phyloP scores from a whole-genome alignment of 768 basidiomycete species.

The Auricularia sp. region DNA sequence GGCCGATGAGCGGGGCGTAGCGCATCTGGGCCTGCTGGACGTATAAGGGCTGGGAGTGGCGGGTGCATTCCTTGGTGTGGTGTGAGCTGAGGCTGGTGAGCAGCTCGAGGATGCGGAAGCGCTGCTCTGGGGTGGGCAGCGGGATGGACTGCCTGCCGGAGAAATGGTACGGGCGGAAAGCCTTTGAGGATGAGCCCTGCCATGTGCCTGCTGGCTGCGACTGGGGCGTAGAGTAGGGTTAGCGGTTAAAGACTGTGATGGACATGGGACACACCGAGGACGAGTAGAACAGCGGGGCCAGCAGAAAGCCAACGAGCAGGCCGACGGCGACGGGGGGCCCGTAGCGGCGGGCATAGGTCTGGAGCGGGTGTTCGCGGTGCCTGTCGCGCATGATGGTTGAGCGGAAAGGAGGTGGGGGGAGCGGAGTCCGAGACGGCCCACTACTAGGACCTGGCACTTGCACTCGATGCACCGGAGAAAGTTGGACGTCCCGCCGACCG shows the following conservation, averaged over 20 bases:
- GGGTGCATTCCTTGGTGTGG: constrained; percentile 88
- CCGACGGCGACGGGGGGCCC: constrained; percentile 39
- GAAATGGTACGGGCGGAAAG: constrained; percentile 6
- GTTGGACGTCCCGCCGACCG: neutral
- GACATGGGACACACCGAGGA: neutral
- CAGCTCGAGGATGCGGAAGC: constrained; percentile 75
- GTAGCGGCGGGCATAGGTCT: neutral
- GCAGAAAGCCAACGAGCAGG: constrained; percentile 47
- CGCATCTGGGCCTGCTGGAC: constrained; percentile 75
- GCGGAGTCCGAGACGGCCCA: neutral
- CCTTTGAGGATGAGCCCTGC: constrained; percentile 10
- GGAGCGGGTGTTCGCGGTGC: neutral
- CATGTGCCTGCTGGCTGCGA: constrained; percentile 6
- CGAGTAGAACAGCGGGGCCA: constrained; percentile 31
- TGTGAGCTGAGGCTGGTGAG: constrained; percentile 82
- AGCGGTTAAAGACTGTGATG: neutral
- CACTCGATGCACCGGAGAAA: neutral
- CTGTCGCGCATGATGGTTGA: neutral
- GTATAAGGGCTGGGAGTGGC: constrained; percentile 76
- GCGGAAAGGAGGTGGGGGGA: neutral
- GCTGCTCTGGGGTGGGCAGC: constrained; percentile 75
- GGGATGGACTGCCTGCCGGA: constrained; percentile 38
- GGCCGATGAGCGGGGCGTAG: constrained; percentile 76
- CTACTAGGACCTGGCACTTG: neutral
- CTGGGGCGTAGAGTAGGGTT: too few species aligned